phyloP scores from a whole-genome alignment of 139 green algal species.

The Closterium sp. region DNA sequence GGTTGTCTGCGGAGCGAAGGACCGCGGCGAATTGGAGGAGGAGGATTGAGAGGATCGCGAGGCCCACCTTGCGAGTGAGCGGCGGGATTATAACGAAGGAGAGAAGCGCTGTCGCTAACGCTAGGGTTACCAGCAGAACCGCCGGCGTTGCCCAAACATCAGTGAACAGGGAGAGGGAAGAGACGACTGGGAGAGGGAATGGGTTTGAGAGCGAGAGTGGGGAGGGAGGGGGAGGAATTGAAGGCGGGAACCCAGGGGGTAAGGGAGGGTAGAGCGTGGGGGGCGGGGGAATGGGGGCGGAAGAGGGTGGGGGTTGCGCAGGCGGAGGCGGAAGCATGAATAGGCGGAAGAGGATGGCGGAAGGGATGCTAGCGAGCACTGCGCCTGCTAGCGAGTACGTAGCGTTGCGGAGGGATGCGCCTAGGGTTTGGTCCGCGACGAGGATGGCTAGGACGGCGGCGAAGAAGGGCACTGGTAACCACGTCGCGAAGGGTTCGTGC shows the following conservation, averaged over 20 bases:
- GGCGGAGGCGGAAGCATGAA: not conserved
- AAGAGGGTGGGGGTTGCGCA: not conserved
- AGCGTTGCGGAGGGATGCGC: not conserved
- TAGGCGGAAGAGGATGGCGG: not conserved
- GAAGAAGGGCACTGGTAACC: constrained; percentile 7
- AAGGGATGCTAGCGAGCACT: not conserved
- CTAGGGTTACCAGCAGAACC: not conserved
- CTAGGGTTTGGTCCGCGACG: not conserved
- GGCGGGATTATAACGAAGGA: not conserved
- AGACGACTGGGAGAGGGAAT: not conserved
- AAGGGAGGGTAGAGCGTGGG: not conserved
- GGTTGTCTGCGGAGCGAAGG: not conserved
- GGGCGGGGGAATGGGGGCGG: no score
- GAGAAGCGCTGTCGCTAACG: not conserved
- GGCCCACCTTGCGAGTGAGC: not conserved
- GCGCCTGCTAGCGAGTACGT: not conserved
- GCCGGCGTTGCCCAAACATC: not conserved
- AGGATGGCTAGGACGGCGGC: constrained; percentile 6
- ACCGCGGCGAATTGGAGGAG: not conserved
- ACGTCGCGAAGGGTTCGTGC: not conserved
- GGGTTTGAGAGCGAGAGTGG: no score
- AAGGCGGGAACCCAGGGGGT: not conserved
- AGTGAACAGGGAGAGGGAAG: not conserved
- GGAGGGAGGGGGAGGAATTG: not conserved
- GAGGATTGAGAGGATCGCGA: not conserved